Evolutionary conservation across 345 rosid genomes (phyloP), one percentile per base, ranked within the genome.

Genomic region (Bruguiera gymnorhiza): DNA sequence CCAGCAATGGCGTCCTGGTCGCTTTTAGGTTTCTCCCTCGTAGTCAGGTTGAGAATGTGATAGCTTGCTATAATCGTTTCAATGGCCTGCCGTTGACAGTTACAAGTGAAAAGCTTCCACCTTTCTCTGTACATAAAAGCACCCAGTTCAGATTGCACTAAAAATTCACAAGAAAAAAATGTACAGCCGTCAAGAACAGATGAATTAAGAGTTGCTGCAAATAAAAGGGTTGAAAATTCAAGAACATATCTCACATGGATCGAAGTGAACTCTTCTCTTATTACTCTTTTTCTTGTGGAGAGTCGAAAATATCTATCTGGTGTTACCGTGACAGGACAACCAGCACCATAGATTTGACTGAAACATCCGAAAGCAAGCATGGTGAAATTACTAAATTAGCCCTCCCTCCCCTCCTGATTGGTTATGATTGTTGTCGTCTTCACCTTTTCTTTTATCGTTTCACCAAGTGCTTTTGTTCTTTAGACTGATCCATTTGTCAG

Each of bases 41-140:
- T 72, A 72, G 36, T 68, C 80, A 10, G 70, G 68, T 54, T 77
- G 80, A 1, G 70, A 48, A 64, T 77, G 68, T 26, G 80, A 77
- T 68, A 73, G 50, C 69, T 72, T 77, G 11, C 76, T 76, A 29
- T 68, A 64, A 70, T 72, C 80, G 46, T 77, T 77, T 34, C 67
- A 64, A 30, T 68, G 76, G 51, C 76, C 80, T 2, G 76, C 80
- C 80, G 68, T 77, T 9, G 36, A 27, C 21, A 15, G 16, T 27
- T 3, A 43, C 50, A 16, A 56, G 29, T 2, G 15, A 24, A 56
- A 56, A 56, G 60, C 29, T 10, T 56, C 6, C 19, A 21, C 29
- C 26, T 56, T 56, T 56, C 19, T 15, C 19, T 56, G 3, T 24
- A 27, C 24, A 56, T 56, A 56, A 11, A 56, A 56, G 16, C 23